Evolutionary conservation across 768 basidiomycete species (phyloP), one percentile per base, ranked within the genome.

Genomic region (Podaxis sp.): DNA sequence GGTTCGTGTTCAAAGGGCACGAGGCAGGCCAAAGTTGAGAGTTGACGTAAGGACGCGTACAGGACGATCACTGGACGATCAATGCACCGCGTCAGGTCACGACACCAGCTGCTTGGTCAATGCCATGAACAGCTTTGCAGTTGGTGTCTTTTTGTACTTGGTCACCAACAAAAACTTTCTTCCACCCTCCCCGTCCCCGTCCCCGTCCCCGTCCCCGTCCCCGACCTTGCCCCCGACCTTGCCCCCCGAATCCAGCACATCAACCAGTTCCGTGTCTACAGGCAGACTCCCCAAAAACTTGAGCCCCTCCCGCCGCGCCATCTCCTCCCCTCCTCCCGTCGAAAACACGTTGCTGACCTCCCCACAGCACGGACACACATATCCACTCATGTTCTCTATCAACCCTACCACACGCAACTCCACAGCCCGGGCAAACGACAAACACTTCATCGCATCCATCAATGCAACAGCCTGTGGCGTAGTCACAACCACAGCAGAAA

Each of bases 311-410:
- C 80, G 81, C 63, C 79, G 78, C 3, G 92, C 94, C 89, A 95
- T 87, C 68, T 88, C 90, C 73, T 89, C 85, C 1, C 95, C 97
- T 1, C 97, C 97, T 14, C 94, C 94, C 3, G 87, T 89, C 6
- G 95, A 97, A 72, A 98, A 99, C 57, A 97, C 85, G 71, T 96
- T 93, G 77, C 88, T 93, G 66, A 98, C 79, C 72, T 98, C 95
- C 14, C 93, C 93, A 71, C 97, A 98, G 70, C 95, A 97, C 48
- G 97, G 97, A 69, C 96, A 98, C 18, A 90, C 91, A 74, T 97
- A 98, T 53, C 97, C 97, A 64, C 93, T 91, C 97, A 98, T 98
- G 76, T 98, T 99, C 71, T 98, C 97, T 66, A 99, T 87, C 53
- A 99, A 73, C 7, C 97, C 97, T 59, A 96, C 76, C 37, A 99